These are phyloP conservation scores for Neonectria neomacrospora DNA, from an alignment of 2,329 filamentous ascomycete genomes.

Conservation along the genomic window DNA sequence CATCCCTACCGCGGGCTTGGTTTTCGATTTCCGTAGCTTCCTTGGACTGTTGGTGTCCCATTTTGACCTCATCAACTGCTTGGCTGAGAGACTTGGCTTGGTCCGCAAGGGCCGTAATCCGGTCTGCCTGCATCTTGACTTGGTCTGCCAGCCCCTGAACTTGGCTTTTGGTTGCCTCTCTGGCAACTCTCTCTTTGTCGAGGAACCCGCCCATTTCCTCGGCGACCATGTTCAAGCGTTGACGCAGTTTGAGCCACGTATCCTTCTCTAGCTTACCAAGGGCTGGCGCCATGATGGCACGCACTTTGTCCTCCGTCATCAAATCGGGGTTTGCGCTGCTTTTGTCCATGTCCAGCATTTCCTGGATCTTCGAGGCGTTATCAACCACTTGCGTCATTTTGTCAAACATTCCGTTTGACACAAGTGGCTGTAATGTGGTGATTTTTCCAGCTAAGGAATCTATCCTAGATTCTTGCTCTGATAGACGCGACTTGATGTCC, in stretches of 20 bases:
- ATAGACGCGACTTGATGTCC: conserved; percentile 8
- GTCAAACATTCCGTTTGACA: conserved; percentile 3
- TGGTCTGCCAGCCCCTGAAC: conserved; percentile 5
- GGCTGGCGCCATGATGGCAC: conserved; percentile 21
- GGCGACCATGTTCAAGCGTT: conserved; percentile 19
- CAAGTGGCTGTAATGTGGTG: conserved; percentile 10
- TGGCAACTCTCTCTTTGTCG: conserved; percentile 32
- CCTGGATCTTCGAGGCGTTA: conserved; percentile 14
- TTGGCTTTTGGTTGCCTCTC: conserved; percentile 24
- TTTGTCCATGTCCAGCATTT: background rate
- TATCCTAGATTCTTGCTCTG: conserved; percentile 23
- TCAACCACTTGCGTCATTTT: conserved; percentile 14
- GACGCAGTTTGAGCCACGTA: conserved; percentile 14
- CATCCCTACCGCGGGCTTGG: conserved; percentile 17
- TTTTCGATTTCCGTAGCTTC: background rate
- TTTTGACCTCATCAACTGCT: conserved; percentile 5
- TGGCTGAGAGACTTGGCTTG: conserved; percentile 12
- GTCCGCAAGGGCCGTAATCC: conserved; percentile 7
- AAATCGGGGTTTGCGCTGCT: background rate
- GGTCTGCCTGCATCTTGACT: background rate
- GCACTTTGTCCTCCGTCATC: conserved; percentile 21
- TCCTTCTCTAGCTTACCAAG: conserved; percentile 22
- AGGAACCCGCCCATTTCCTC: conserved; percentile 34
- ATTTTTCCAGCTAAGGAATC: conserved; percentile 12
- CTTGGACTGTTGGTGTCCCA: conserved; percentile 1